These are phyloP conservation scores for Aspergillus novoparasiticus DNA, from an alignment of 2,329 filamentous ascomycete species.

Conservation along the genomic window DNA sequence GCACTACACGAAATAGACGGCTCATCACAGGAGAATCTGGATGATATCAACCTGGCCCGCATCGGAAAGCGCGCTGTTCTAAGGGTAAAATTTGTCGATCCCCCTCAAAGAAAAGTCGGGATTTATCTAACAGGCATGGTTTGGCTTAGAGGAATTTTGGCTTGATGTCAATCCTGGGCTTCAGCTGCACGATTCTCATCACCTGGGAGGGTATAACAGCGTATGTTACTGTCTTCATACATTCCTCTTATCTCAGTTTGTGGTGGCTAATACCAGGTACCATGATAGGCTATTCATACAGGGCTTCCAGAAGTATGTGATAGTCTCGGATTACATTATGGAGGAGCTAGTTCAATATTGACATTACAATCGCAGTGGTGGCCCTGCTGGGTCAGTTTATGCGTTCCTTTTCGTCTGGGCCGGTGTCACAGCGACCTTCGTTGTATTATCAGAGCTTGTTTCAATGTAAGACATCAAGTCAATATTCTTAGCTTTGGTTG, in stretches of 20 bases:
- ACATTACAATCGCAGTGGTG: constrained; percentile 26
- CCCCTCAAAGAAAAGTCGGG: neutral
- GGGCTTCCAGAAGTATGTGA: neutral
- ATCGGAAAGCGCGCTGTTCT: neutral
- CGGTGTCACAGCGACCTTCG: constrained; percentile 29
- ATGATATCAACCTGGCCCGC: neutral
- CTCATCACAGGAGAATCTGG: neutral
- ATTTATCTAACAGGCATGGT: neutral
- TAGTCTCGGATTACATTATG: neutral
- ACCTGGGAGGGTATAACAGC: constrained; percentile 40
- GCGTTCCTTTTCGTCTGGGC: constrained; percentile 37
- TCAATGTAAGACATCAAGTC: constrained; percentile 30
- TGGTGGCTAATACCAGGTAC: neutral
- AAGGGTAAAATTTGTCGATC: neutral
- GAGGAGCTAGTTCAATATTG: constrained; percentile 17
- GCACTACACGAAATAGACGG: neutral
- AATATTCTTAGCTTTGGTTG: neutral
- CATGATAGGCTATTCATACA: constrained; percentile 18
- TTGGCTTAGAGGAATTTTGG: constrained; percentile 41
- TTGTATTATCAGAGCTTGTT: constrained; percentile 34
- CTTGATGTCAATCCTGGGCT: constrained; percentile 44
- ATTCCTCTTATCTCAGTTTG: neutral
- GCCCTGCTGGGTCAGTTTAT: constrained; percentile 35
- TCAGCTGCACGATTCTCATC: constrained; percentile 43
- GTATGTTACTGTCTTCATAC: constrained; percentile 29